Percentiles rank a stretch among this genome's conserved stretches.
These are phyloP conservation scores for Rhynchosporium secalis DNA, from an alignment of 2,329 filamentous ascomycete genomes.

Conservation along the genomic window DNA sequence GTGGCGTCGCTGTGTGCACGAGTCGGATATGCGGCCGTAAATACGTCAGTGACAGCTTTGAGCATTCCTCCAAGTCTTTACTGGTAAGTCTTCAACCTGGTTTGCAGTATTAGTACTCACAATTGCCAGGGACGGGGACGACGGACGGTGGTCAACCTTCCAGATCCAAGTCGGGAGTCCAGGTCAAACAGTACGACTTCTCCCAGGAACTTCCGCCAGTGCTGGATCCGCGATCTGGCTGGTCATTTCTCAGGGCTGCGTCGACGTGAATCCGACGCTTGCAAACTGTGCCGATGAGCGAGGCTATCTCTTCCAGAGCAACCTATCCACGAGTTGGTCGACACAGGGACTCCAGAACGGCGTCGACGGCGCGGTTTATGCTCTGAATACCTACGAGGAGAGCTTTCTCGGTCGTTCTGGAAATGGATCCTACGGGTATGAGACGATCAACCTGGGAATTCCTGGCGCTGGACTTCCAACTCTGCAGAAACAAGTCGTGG, in stretches of 20 bases:
- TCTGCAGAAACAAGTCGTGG: conserved; percentile 23
- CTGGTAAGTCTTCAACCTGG: background rate
- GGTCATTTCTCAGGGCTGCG: conserved; percentile 57
- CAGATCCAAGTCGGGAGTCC: conserved; percentile 56
- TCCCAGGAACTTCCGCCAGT: conserved; percentile 54
- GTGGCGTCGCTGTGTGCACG: background rate
- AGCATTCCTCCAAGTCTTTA: conserved; percentile 12
- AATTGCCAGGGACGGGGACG: conserved; percentile 49
- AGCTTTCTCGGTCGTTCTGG: conserved; percentile 22
- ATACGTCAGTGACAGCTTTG: background rate
- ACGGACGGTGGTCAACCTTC: conserved; percentile 72
- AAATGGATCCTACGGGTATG: conserved; percentile 29
- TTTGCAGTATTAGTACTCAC: background rate
- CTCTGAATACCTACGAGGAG: conserved; percentile 7
- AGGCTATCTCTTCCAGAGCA: conserved; percentile 58
- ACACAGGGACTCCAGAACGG: conserved; percentile 14
- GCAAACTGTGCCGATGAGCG: conserved; percentile 52
- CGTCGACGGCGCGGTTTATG: background rate
- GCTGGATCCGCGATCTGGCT: conserved; percentile 69
- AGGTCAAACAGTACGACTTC: conserved; percentile 51
- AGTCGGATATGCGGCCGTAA: background rate
- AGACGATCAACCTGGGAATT: conserved; percentile 28
- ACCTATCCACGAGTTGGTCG: conserved; percentile 49
- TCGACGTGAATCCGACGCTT: conserved; percentile 39
- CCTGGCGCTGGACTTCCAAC: conserved; percentile 31